Percentiles rank a stretch among this genome's conserved stretches.
These are phyloP conservation scores for Spiraea crenata DNA, from an alignment of 331 rosid genomes.

Conservation along the genomic window DNA sequence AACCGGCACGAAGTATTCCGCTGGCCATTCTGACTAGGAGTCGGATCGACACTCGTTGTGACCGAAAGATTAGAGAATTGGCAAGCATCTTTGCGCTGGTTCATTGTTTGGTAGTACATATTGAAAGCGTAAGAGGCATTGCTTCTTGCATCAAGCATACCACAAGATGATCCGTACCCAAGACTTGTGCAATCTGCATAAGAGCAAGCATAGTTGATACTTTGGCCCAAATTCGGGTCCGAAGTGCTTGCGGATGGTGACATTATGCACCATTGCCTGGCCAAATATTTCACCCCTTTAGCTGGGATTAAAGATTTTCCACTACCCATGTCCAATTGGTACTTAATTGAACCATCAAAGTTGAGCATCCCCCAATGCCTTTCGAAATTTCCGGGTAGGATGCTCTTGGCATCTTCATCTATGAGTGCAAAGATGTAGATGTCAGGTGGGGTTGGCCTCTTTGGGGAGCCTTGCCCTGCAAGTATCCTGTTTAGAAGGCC, in stretches of 20 bases:
- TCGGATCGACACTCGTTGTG: conserved; percentile 53
- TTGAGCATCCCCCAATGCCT: conserved; percentile 93
- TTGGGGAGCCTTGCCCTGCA: conserved; percentile 67
- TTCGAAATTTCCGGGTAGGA: conserved; percentile 80
- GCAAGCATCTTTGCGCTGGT: conserved; percentile 66
- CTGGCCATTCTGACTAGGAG: conserved; percentile 37
- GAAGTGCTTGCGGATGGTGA: conserved; percentile 48
- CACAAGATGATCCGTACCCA: conserved; percentile 73
- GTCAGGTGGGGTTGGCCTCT: conserved; percentile 59
- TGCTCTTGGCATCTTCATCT: conserved; percentile 88
- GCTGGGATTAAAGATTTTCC: conserved; percentile 59
- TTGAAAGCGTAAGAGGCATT: conserved; percentile 94
- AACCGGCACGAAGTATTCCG: conserved; percentile 43
- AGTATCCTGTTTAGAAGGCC: conserved; percentile 63
- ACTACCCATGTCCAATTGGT: conserved; percentile 51
- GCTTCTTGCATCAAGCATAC: conserved; percentile 44
- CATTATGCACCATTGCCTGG: conserved; percentile 82
- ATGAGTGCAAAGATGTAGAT: conserved; percentile 62
- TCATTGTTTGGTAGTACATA: conserved; percentile 63
- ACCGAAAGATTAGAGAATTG: conserved; percentile 48
- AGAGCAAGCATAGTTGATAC: conserved; percentile 66
- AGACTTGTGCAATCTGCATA: conserved; percentile 84
- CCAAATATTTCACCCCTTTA: conserved; percentile 63
- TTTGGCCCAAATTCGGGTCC: conserved; percentile 46
- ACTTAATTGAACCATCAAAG: conserved; percentile 69